A percentile compares a stretch with the other conserved stretches of the same genome.
Evolutionary conservation across 192 early-diverging fungal genomes (phyloP).

Genomic region (Geosiphon pyriformis): DNA sequence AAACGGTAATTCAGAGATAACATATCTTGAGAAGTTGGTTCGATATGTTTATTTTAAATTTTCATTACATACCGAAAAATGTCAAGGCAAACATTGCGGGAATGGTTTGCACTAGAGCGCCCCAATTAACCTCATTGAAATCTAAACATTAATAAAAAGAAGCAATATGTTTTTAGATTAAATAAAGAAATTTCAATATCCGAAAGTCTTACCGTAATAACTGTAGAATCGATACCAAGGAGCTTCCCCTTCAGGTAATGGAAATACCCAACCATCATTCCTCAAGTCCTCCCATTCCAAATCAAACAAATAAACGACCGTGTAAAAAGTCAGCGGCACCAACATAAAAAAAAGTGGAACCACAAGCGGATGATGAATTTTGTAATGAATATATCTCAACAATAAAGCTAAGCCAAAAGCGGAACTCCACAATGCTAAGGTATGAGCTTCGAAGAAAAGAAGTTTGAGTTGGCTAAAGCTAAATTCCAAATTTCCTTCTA

Average conservation of each 20-base stretch:
- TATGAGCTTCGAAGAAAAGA: constrained; percentile 58
- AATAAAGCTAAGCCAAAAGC: constrained; percentile 60
- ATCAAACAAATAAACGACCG: constrained; percentile 51
- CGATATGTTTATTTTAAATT: too few relatives aligned
- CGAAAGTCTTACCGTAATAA: constrained; percentile 48
- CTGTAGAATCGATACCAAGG: constrained; percentile 90
- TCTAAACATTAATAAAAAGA: constrained; percentile 36
- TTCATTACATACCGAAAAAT: constrained; percentile 70
- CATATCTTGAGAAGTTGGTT: neutral
- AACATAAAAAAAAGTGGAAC: constrained; percentile 86
- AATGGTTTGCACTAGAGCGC: constrained; percentile 56
- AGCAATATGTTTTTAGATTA: neutral
- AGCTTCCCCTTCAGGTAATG: constrained; percentile 58
- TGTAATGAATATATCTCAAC: constrained; percentile 66
- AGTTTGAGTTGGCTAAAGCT: constrained; percentile 50
- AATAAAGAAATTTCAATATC: constrained; percentile 7
- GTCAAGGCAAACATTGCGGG: constrained; percentile 91
- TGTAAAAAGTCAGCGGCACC: constrained; percentile 76
- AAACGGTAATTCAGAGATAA: neutral
- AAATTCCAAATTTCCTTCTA: constrained; percentile 53
- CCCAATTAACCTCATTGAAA: constrained; percentile 61
- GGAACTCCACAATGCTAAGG: constrained; percentile 76
- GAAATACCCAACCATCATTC: constrained; percentile 78
- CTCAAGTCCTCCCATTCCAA: constrained; percentile 64
- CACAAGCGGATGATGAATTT: constrained; percentile 71